Evolutionary conservation across 345 rosid genomes (phyloP), one percentile per base, ranked within the genome.

Genomic region (Ailanthus altissimus): DNA sequence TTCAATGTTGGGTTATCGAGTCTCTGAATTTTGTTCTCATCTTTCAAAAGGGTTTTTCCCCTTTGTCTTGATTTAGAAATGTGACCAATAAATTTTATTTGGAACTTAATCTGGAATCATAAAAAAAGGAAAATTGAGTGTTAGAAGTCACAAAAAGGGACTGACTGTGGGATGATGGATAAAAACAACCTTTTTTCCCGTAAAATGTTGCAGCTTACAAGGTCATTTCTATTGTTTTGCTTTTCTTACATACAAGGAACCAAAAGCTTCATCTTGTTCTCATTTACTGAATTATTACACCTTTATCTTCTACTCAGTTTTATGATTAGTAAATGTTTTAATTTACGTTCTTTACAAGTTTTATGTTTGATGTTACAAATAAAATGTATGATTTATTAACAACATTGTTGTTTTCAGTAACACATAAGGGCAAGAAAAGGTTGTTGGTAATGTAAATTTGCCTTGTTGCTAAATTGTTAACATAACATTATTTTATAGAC

Each of bases 1-100:
- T 75, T 67, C 69, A 60, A 25, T 53, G 32, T 21, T 67, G 80
- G 81, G 77, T 79, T 60, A 61, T 75, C 72, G 36, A n/a, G 28
- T 36, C 75, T 59, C 72, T 63, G 16, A 63, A 20, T 47, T 72
- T 53, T 77, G 83, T 77, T 58, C 80, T 76, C 77, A 70, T 51
- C 23, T 76, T 26, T 12, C 67, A 46, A 45, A 53, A 59, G 65
- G 8, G n/a, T 42, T 8, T 6, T 42, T 45, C 73, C 63, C 69
- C 61, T 64, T 73, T 68, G 46, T 47, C 68, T 78, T 68, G 23
- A 36, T 68, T 28, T 42, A 53, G 18, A 73, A 69, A 67, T 59
- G 75, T 42, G 65, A 66, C 38, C 38, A 32, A 1, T 32, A 3
- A n/a, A n/a, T n/a, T n/a, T n/a, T n/a, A n/a, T n/a, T n/a, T n/a